phyloP scores from a whole-genome alignment of 768 basidiomycete species.

The Auricularia auricula-judae region DNA sequence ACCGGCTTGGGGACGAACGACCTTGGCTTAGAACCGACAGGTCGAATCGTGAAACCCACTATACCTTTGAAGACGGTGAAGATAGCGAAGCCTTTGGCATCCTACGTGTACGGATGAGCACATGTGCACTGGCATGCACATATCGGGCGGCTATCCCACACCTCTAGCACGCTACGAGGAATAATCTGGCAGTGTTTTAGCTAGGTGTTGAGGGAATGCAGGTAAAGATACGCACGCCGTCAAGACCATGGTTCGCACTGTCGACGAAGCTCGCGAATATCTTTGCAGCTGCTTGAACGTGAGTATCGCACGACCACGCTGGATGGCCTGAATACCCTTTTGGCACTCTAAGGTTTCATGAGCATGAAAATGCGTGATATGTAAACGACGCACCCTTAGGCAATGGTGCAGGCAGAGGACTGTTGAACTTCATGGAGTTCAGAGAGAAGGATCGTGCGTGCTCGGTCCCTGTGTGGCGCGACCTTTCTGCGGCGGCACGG shows the following conservation, averaged over 20 bases:
- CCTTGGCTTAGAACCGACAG: background rate
- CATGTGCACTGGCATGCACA: background rate
- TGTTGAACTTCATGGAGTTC: slow-evolving; percentile 35
- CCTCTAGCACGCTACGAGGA: slow-evolving; percentile 40
- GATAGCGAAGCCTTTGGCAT: slow-evolving; percentile 74
- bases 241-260: slow-evolving; percentile 68
- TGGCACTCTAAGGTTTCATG: slow-evolving; percentile 41
- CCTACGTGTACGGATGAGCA: slow-evolving; percentile 3
- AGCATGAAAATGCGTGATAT: background rate
- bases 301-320: background rate
- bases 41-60: slow-evolving; percentile 22
- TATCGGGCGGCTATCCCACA: background rate
- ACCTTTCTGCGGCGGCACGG: too few relatives aligned
- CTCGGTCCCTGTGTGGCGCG: background rate
- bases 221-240: slow-evolving; percentile 38
- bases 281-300: slow-evolving; percentile 43
- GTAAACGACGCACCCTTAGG: slow-evolving; percentile 30
- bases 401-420: slow-evolving; percentile 45
- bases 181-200: slow-evolving; percentile 30
- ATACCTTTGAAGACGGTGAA: slow-evolving; percentile 74
- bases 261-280: slow-evolving; percentile 82
- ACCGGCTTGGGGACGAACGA: slow-evolving; percentile 12
- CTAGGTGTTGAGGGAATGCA: background rate
- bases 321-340: slow-evolving; percentile 26
- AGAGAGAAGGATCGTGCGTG: background rate